Evolutionary conservation across 2,329 filamentous ascomycete genomes (phyloP), one percentile per base, ranked within the genome.

Genomic region (Zymoseptoria tritici): DNA sequence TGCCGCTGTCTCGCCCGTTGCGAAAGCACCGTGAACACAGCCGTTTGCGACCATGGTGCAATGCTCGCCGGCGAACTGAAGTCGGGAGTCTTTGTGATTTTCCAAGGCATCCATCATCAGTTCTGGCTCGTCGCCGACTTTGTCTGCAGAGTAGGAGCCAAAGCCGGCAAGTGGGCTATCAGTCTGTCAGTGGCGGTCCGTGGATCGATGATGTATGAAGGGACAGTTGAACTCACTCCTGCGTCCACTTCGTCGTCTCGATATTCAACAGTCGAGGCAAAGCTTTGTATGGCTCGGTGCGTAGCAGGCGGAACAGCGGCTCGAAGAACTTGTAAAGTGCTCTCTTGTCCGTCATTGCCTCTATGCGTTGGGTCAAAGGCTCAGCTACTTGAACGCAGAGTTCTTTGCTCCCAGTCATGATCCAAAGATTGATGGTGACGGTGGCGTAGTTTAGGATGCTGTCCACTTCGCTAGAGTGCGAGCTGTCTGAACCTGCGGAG

Each of bases 1-100:
- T 26, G 76, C 76, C 13, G 76, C 74, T 20, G 70, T 72, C 66
- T 78, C 76, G 36, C 76, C 76, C 16, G 75, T 76, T 56, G 74
- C 74, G 61, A 77, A 78, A n/a, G 76, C 76, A 21, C 76, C 76
- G 64, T 78, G 75, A 22, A 78, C 76, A 66, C 76, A 78, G 31
- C 76, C 76, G 64, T 77, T 77, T 19, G 72, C 76, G 26, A 72
- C 70, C 62, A 73, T 59, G 36, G 75, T 75, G 57, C 74, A 76
- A 62, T 70, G 67, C 58, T 70, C 67, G 36, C 76, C 76, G 1
- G 76, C 76, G 56, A 78, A 77, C 59, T 78, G 76, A 56, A 78
- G 66, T 58, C 72, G 67, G 46, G 69, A 74, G 19, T 56, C 60
- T 55, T 73, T 71, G 57, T 76, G 73, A 52, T 72, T 71, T 51